These are phyloP conservation scores for Podosphaera fusca DNA, from an alignment of 2,329 filamentous ascomycete genomes.

Conservation along the genomic window DNA sequence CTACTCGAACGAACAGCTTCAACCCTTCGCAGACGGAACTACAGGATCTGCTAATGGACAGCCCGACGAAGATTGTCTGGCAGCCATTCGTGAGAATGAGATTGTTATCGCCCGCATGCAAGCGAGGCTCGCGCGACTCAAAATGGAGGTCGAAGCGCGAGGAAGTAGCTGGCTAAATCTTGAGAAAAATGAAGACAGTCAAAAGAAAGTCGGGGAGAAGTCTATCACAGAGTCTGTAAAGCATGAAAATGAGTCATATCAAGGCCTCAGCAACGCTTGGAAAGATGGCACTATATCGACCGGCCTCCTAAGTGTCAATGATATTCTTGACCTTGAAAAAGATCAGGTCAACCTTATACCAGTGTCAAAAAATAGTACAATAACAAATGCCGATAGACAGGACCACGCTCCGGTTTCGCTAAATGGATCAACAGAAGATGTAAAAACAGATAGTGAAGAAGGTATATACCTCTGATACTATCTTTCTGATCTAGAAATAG, in stretches of 20 bases:
- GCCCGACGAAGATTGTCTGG: slow-evolving; percentile 47
- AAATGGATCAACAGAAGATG: too few species aligned
- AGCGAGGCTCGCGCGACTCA: slow-evolving; percentile 39
- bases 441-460: too few species aligned
- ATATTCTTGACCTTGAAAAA: background rate
- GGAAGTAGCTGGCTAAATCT: slow-evolving; percentile 32
- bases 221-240: background rate
- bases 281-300: slow-evolving; percentile 39
- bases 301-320: slow-evolving; percentile 17
- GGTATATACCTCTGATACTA: too few species aligned
- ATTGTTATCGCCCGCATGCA: slow-evolving; percentile 43
- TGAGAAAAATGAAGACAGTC: slow-evolving; percentile 22
- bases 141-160: slow-evolving; percentile 33
- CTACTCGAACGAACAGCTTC: slow-evolving; percentile 50
- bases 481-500: too few species aligned
- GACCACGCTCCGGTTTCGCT: too few species aligned
- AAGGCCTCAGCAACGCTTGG: slow-evolving; percentile 22
- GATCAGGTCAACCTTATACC: too few species aligned
- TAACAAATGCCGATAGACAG: too few species aligned
- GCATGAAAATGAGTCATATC: slow-evolving; percentile 2
- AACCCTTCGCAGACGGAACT: slow-evolving; percentile 34
- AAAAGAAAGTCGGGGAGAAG: slow-evolving; percentile 11
- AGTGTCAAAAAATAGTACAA: too few species aligned
- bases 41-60: slow-evolving; percentile 12
- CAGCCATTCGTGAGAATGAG: slow-evolving; percentile 52